Conservation (phyloP, 2,329 filamentous ascomycete species). For the Zymoseptoria pseudotritici region DNA sequence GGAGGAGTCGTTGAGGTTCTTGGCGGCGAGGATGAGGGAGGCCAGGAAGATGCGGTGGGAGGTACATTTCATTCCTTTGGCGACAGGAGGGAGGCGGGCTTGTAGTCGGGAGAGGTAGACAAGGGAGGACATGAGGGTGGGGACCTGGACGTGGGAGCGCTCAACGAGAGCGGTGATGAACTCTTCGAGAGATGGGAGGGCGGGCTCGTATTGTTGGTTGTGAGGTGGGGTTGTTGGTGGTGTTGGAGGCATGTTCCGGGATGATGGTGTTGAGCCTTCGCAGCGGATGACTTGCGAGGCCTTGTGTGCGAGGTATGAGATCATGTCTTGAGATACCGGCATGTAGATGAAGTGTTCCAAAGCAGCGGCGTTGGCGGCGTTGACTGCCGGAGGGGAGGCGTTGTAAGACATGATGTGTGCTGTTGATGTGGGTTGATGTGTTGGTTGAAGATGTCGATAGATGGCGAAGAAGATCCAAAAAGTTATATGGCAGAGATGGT, state of each 20-base stretch:
- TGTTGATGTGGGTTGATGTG: constrained; percentile 13
- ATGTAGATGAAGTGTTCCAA: constrained; percentile 75
- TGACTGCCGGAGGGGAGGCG: constrained; percentile 36
- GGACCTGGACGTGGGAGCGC: constrained; percentile 91
- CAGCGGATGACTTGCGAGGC: constrained; percentile 73
- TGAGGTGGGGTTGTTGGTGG: constrained; percentile 54
- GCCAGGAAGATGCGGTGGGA: constrained; percentile 96
- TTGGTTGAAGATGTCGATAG: constrained; percentile 8
- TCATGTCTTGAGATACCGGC: constrained; percentile 69
- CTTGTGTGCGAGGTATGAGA: constrained; percentile 65
- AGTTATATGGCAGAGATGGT: constrained; percentile 4
- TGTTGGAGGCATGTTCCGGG: constrained; percentile 49
- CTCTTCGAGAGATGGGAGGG: constrained; percentile 70
- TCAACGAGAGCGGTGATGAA: constrained; percentile 91
- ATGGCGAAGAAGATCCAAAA: background rate
- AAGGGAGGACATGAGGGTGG: constrained; percentile 92
- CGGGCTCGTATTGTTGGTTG: constrained; percentile 42
- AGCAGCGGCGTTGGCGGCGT: constrained; percentile 62
- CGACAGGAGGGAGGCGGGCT: constrained; percentile 79
- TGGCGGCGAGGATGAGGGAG: constrained; percentile 75
- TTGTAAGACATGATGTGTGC: constrained; percentile 37
- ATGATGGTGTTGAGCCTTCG: constrained; percentile 45
- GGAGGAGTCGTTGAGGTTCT: constrained; percentile 97
- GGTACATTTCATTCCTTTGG: constrained; percentile 92
- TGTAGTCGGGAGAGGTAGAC: constrained; percentile 86